Evolutionary conservation across 257 asterid genomes (phyloP).

Genomic region (Solanum bulbocastanum): DNA sequence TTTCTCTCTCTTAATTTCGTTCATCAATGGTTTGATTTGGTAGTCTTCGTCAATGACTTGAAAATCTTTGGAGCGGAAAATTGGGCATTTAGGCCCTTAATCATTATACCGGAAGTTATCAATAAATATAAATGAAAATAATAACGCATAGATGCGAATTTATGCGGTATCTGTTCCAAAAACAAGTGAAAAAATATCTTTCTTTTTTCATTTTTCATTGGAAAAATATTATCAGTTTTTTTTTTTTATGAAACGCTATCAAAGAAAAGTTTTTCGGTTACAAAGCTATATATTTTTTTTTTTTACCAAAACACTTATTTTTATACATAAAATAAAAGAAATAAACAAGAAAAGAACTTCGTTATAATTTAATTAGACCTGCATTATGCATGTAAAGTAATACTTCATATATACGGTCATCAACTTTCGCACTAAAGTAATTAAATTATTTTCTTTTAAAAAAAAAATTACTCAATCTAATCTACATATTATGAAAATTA

Average conservation of each 20-base stretch:
- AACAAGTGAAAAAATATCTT: background rate
- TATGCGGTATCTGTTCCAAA: background rate
- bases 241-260: background rate
- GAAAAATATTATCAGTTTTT: background rate
- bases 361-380: background rate
- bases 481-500: background rate
- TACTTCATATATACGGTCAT: background rate
- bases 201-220: background rate
- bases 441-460: no score
- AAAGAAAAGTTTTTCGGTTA: background rate
- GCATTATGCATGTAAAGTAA: background rate
- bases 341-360: background rate
- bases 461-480: background rate
- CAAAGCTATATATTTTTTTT: no score
- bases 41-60: no score
- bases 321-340: background rate
- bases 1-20: no score
- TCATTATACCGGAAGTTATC: background rate
- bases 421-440: background rate
- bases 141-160: background rate
- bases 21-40: no score
- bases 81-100: background rate
- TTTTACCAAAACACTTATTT: background rate
- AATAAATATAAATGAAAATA: no score
- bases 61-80: no score